Conservation (phyloP, 495 filamentous ascomycete genomes). For the Podospora pseudoanserina region DNA sequence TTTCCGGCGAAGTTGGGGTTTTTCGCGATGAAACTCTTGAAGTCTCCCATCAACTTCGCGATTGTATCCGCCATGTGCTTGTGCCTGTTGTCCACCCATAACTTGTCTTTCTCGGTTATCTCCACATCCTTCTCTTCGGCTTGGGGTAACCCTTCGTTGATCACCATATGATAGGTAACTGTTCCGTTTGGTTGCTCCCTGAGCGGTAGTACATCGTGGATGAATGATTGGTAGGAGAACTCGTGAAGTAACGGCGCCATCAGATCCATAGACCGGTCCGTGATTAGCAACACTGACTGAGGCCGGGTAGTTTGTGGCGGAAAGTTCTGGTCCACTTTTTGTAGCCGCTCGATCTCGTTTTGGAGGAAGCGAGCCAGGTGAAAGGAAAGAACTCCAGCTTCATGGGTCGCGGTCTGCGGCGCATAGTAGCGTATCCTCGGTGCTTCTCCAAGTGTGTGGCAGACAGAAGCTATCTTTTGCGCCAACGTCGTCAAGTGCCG, state of each 20-base stretch:
- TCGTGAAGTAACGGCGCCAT: constrained; percentile 86
- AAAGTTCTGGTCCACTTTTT: constrained; percentile 75
- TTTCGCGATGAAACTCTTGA: constrained; percentile 81
- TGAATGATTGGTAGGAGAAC: constrained; percentile 98
- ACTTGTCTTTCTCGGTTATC: constrained; percentile 79
- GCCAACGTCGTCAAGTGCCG: constrained; percentile 77
- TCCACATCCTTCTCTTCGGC: constrained; percentile 85
- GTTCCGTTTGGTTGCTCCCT: constrained; percentile 70
- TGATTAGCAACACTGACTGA: constrained; percentile 77
- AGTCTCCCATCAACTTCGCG: constrained; percentile 86
- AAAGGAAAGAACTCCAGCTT: constrained; percentile 79
- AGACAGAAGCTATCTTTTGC: constrained; percentile 84
- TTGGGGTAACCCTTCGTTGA: constrained; percentile 64
- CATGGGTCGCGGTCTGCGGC: constrained; percentile 70
- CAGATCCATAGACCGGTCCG: constrained; percentile 89
- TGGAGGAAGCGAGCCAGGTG: constrained; percentile 92
- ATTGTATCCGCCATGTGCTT: constrained; percentile 98
- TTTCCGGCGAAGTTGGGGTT: constrained; percentile 91
- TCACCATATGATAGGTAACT: constrained; percentile 72
- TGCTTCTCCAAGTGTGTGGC: constrained; percentile 79
- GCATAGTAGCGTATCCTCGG: constrained; percentile 88
- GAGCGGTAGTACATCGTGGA: constrained; percentile 83
- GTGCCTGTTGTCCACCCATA: constrained; percentile 93
- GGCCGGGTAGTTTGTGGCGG: constrained; percentile 77
- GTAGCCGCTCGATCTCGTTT: constrained; percentile 80